Percentiles rank a stretch among this genome's conserved stretches.
These are phyloP conservation scores for Cutaneotrichosporon sp. DNA, from an alignment of 1,284 basidiomycete genomes.

Conservation along the genomic window DNA sequence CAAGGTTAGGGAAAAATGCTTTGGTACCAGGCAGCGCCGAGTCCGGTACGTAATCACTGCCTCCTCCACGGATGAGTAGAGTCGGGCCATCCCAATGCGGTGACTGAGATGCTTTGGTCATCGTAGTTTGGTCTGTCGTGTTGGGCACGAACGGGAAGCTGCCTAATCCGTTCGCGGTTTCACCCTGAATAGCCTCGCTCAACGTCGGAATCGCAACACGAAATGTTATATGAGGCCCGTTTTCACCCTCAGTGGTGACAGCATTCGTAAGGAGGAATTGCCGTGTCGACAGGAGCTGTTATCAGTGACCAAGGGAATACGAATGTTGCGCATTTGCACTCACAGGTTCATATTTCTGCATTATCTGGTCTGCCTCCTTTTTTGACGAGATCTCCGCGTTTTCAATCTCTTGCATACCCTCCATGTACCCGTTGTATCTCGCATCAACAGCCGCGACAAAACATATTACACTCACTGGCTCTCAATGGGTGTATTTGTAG, in stretches of 20 bases:
- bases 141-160: slow-evolving; percentile 50
- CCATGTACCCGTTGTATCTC: slow-evolving; percentile 46
- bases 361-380: slow-evolving; percentile 52
- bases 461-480: slow-evolving; percentile 49
- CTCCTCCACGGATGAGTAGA: slow-evolving; percentile 53
- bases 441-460: not conserved
- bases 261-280: slow-evolving; percentile 57
- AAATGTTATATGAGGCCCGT: slow-evolving; percentile 46
- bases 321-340: slow-evolving; percentile 19
- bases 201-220: slow-evolving; percentile 53
- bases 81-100: slow-evolving; percentile 48
- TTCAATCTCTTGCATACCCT: slow-evolving; percentile 52
- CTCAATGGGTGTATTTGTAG: slow-evolving; percentile 52
- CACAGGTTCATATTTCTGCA: slow-evolving; percentile 50
- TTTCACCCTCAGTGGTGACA: slow-evolving; percentile 24
- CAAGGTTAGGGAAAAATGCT: slow-evolving; percentile 52
- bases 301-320: too few species aligned
- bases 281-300: slow-evolving; percentile 49
- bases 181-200: slow-evolving; percentile 33
- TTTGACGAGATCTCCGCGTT: slow-evolving; percentile 46
- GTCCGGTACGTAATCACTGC: slow-evolving; percentile 52
- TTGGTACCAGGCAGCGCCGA: slow-evolving; percentile 49
- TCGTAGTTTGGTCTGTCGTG: slow-evolving; percentile 1
- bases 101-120: slow-evolving; percentile 6
- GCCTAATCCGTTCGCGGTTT: slow-evolving; percentile 46